Evolutionary conservation across 768 basidiomycete genomes (phyloP).

Genomic region (Lentinula guzmanii): DNA sequence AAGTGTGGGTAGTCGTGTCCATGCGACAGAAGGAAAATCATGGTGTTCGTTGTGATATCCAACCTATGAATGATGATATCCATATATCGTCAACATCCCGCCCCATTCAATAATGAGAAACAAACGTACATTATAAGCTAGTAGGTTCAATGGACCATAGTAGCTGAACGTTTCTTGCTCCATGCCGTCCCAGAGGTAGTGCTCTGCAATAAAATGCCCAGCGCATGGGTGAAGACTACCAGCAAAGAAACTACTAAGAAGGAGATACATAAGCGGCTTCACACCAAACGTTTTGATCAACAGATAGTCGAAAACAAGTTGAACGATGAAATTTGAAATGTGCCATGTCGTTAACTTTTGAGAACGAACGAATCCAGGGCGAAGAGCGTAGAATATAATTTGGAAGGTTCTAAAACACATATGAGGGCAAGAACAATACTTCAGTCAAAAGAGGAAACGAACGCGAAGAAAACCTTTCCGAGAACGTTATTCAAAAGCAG

Average conservation of each 20-base stretch:
- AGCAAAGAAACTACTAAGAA: constrained; percentile 92
- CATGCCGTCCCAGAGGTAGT: constrained; percentile 90
- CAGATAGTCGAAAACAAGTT: constrained; percentile 68
- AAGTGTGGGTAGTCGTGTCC: constrained; percentile 87
- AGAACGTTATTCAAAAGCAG: constrained; percentile 89
- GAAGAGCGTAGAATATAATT: constrained; percentile 95
- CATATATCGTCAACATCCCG: background rate
- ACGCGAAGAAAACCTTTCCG: constrained; percentile 98
- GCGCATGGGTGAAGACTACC: constrained; percentile 95
- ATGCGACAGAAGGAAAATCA: constrained; percentile 94
- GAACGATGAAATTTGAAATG: constrained; percentile 61
- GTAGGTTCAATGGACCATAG: constrained; percentile 83
- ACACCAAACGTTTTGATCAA: constrained; percentile 43
- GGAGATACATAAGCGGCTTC: constrained; percentile 67
- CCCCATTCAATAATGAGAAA: background rate
- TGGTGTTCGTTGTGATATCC: constrained; percentile 99
- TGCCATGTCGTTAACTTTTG: constrained; percentile 86
- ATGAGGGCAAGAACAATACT: background rate
- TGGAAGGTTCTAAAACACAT: constrained; percentile 77
- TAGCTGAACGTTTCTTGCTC: constrained; percentile 97
- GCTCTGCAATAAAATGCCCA: constrained; percentile 97
- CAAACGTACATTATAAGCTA: constrained; percentile 83
- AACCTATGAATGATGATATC: constrained; percentile 43
- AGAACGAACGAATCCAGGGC: constrained; percentile 86
- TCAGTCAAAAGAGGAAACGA: constrained; percentile 22